phyloP scores from a whole-genome alignment of 1,284 basidiomycete species.

The Farysia itapuensis region DNA sequence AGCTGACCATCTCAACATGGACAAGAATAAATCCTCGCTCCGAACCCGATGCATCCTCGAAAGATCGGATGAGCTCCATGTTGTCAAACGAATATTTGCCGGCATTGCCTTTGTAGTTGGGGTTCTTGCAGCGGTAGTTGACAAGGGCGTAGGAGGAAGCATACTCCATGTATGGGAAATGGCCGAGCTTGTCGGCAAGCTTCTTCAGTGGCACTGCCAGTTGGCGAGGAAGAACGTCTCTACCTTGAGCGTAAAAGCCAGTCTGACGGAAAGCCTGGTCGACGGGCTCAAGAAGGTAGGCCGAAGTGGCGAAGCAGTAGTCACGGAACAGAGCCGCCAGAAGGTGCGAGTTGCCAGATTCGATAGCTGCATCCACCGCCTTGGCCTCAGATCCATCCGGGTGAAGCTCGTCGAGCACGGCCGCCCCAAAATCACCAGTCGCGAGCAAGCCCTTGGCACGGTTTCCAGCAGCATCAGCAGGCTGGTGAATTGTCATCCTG shows the following conservation, averaged over 20 bases:
- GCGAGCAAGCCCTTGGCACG: slow-evolving; percentile 47
- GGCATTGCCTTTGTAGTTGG: slow-evolving; percentile 21
- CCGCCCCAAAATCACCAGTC: slow-evolving; percentile 48
- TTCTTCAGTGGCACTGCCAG: slow-evolving; percentile 49
- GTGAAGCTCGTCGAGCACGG: slow-evolving; percentile 43
- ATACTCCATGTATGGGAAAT: slow-evolving; percentile 55
- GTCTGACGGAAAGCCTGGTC: slow-evolving; percentile 44
- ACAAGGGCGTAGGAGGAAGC: slow-evolving; percentile 49
- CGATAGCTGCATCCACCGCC: slow-evolving; percentile 36
- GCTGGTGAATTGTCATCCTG: slow-evolving; percentile 55
- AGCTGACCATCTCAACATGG: slow-evolving; percentile 52
- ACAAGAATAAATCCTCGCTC: slow-evolving; percentile 54
- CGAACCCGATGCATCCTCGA: slow-evolving; percentile 46
- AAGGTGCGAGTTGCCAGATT: slow-evolving; percentile 28
- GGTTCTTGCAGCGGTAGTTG: slow-evolving; percentile 43
- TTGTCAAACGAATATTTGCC: slow-evolving; percentile 50
- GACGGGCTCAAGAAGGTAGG: slow-evolving; percentile 54
- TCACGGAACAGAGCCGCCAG: slow-evolving; percentile 57
- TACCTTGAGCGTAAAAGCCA: slow-evolving; percentile 43
- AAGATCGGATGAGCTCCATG: slow-evolving; percentile 51
- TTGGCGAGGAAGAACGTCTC: slow-evolving; percentile 33
- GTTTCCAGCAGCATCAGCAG: slow-evolving; percentile 32
- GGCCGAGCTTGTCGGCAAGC: slow-evolving; percentile 49
- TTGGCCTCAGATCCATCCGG: slow-evolving; percentile 20
- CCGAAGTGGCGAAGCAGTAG: slow-evolving; percentile 52